Percentiles rank a stretch among this genome's conserved stretches.
Conservation (phyloP, 2,329 filamentous ascomycete genomes). For the Talaromyces marneffei region DNA sequence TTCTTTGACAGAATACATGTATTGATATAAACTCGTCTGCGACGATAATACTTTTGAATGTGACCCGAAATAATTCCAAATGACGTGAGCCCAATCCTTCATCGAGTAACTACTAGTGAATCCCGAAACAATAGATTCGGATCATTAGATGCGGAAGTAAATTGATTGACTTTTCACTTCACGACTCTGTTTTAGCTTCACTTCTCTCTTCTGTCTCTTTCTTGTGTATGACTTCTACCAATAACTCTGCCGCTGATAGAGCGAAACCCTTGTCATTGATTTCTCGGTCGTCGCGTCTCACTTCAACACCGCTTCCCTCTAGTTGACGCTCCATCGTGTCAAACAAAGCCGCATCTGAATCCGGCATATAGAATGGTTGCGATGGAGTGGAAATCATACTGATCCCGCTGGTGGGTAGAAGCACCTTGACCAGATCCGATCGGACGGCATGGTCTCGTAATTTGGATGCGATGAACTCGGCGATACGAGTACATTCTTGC, state of each 20-base stretch:
- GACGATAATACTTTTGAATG: not conserved
- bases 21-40: not conserved
- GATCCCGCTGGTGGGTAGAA: conserved; percentile 56
- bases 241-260: conserved; percentile 19
- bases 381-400: conserved; percentile 55
- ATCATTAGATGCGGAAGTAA: too few species aligned
- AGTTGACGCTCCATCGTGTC: conserved; percentile 46
- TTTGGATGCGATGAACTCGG: conserved; percentile 51
- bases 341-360: conserved; percentile 46
- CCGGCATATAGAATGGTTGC: conserved; percentile 49
- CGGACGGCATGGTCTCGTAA: conserved; percentile 39
- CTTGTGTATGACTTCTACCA: conserved; percentile 19
- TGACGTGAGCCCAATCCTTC: not conserved
- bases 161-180: not conserved
- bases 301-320: conserved; percentile 42
- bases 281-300: conserved; percentile 43
- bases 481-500: conserved; percentile 54
- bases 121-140: not conserved
- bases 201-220: not conserved
- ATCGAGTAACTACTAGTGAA: not conserved
- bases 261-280: conserved; percentile 31
- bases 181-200: not conserved
- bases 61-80: not conserved
- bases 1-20: not conserved
- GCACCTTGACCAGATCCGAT: conserved; percentile 47